phyloP scores from a whole-genome alignment of 2,329 filamentous ascomycete species.

The Aspergillus quadrilineatus region DNA sequence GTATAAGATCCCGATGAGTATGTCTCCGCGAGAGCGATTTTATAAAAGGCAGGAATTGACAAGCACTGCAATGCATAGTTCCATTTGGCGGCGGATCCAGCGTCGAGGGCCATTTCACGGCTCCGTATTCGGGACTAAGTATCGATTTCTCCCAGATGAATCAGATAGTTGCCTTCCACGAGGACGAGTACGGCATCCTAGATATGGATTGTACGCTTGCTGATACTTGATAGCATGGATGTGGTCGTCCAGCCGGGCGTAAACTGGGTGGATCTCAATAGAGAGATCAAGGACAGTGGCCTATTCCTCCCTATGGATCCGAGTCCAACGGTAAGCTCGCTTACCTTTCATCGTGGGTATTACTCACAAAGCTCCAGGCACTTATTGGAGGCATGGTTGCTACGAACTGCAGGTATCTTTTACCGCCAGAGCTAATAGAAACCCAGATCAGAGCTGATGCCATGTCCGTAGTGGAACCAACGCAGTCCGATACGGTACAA shows the following conservation, averaged over 20 bases:
- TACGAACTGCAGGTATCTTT: conserved; percentile 55
- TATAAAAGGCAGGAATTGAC: not conserved
- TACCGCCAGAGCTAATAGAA: no score
- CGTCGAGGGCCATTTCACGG: conserved; percentile 85
- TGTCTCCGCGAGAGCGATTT: not conserved
- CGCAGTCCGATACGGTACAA: conserved; percentile 66
- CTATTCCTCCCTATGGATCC: conserved; percentile 92
- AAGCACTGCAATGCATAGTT: conserved; percentile 42
- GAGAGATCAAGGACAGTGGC: conserved; percentile 55
- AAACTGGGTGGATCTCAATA: conserved; percentile 85
- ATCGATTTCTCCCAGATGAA: conserved; percentile 91
- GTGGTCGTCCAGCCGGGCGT: conserved; percentile 88
- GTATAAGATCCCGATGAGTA: conserved; percentile 70
- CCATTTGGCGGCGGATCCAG: conserved; percentile 84
- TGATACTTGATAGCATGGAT: conserved; percentile 60
- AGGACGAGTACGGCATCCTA: conserved; percentile 59
- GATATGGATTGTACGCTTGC: not conserved
- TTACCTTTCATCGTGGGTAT: no score
- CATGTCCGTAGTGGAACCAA: conserved; percentile 52
- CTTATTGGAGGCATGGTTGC: conserved; percentile 62
- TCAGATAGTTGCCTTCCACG: conserved; percentile 72
- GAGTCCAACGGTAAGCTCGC: conserved; percentile 42
- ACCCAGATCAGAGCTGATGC: not conserved
- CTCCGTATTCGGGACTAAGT: conserved; percentile 80
- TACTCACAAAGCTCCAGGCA: conserved; percentile 43